phyloP scores from a whole-genome alignment of 2,329 filamentous ascomycete genomes.

The Cladosporium phlei region DNA sequence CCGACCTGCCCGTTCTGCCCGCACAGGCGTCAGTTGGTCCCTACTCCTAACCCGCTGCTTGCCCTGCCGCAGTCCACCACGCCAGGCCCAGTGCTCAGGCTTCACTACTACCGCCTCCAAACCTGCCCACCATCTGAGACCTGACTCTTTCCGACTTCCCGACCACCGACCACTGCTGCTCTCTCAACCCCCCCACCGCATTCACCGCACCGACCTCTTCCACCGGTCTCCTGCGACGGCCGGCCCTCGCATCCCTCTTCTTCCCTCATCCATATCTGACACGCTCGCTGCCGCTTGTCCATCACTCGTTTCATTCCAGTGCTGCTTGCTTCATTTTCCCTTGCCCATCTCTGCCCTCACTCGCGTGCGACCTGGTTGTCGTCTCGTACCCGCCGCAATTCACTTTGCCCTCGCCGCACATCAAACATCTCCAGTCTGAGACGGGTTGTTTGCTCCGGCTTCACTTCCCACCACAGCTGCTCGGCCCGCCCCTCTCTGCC shows the following conservation, averaged over 20 bases:
- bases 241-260: slow-evolving; percentile 13
- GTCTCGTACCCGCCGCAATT: slow-evolving; percentile 9
- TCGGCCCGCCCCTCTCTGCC: slow-evolving; percentile 21
- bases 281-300: slow-evolving; percentile 12
- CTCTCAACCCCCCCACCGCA: neutral
- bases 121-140: neutral
- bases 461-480: slow-evolving; percentile 1
- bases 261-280: slow-evolving; percentile 13
- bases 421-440: slow-evolving; percentile 12
- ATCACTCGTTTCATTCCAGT: slow-evolving; percentile 13
- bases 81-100: neutral
- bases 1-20: too few relatives aligned
- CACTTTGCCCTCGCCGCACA: slow-evolving; percentile 4
- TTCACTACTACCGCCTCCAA: neutral
- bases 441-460: slow-evolving; percentile 10
- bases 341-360: slow-evolving; percentile 5
- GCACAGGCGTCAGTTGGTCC: too few relatives aligned
- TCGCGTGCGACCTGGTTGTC: slow-evolving; percentile 13
- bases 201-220: slow-evolving; percentile 6
- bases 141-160: neutral
- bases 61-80: too few relatives aligned
- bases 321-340: slow-evolving; percentile 8
- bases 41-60: too few relatives aligned
- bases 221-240: slow-evolving; percentile 13
- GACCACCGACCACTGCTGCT: too few relatives aligned